These are phyloP conservation scores for Debaryomycetaceae sp. DNA, from an alignment of 1,139 yeast genomes.

Conservation along the genomic window DNA sequence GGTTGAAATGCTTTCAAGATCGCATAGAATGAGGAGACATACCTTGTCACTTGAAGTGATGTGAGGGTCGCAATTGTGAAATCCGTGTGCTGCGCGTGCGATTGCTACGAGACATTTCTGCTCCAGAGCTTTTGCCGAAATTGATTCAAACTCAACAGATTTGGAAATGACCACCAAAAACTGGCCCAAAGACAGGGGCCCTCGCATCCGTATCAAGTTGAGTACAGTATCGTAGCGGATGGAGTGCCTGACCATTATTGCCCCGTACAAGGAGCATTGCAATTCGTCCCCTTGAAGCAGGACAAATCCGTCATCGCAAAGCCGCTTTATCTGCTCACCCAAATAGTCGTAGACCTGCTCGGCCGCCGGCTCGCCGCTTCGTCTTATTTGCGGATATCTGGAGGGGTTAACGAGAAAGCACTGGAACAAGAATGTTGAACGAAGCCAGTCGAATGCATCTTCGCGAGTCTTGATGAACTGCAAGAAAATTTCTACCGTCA, in stretches of 20 bases:
- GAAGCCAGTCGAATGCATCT: not conserved
- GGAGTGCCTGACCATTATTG: not conserved
- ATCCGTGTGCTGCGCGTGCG: not conserved
- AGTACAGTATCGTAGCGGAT: not conserved
- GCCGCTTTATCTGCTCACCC: not conserved
- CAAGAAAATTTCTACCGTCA: constrained; percentile 40
- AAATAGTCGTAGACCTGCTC: not conserved
- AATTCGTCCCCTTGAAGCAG: not conserved
- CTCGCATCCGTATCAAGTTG: not conserved
- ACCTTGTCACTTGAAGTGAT: not conserved
- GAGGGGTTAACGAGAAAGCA: not conserved
- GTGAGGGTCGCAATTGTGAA: not conserved
- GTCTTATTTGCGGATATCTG: not conserved
- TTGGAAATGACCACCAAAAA: not conserved
- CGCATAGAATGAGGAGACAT: not conserved
- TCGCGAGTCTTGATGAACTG: constrained; percentile 19
- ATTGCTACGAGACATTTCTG: not conserved
- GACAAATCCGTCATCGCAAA: not conserved
- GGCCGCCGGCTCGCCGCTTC: not conserved
- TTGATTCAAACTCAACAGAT: not conserved
- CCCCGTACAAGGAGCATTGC: not conserved
- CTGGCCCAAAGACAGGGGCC: not conserved
- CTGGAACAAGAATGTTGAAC: not conserved
- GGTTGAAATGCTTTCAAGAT: not conserved
- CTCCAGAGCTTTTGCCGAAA: not conserved